Evolutionary conservation across 208 protist species (phyloP).

Genomic region (Crithidia sp.): DNA sequence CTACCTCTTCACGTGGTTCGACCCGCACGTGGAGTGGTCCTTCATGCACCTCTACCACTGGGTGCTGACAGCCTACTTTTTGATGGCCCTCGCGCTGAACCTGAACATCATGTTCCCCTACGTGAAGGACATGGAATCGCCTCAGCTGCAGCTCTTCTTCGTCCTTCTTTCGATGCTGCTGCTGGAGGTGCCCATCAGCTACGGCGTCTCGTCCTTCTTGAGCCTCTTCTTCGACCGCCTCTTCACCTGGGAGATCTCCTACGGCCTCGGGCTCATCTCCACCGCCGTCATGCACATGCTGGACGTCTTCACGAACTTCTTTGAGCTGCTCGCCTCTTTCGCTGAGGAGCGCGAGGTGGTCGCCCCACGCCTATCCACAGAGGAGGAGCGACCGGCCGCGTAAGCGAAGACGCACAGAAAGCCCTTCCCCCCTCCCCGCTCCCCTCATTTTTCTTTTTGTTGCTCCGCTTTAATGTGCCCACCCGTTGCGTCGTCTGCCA

Average conservation of each 20-base stretch:
- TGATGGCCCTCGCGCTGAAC: constrained; percentile 26
- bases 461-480: background rate
- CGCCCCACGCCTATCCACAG: constrained; percentile 5
- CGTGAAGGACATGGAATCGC: constrained; percentile 21
- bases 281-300: constrained; percentile 16
- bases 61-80: constrained; percentile 26
- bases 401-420: background rate
- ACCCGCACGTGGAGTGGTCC: constrained; percentile 24
- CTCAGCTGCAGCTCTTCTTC: constrained; percentile 24
- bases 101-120: constrained; percentile 26
- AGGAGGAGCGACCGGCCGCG: constrained; percentile 1
- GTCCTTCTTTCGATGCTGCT: constrained; percentile 32
- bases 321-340: constrained; percentile 28
- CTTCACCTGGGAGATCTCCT: constrained; percentile 34
- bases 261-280: constrained; percentile 22
- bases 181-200: constrained; percentile 33
- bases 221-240: constrained; percentile 30
- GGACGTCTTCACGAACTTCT: constrained; percentile 23
- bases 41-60: constrained; percentile 31
- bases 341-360: constrained; percentile 33
- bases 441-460: background rate
- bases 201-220: constrained; percentile 19
- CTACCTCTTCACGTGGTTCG: constrained; percentile 10
- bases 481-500: too few species aligned
- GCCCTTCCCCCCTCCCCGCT: too few species aligned